A percentile compares a stretch with the other conserved stretches of the same genome.
These are phyloP conservation scores for Argentina anserina DNA, from an alignment of 306 rosid genomes.

Conservation along the genomic window DNA sequence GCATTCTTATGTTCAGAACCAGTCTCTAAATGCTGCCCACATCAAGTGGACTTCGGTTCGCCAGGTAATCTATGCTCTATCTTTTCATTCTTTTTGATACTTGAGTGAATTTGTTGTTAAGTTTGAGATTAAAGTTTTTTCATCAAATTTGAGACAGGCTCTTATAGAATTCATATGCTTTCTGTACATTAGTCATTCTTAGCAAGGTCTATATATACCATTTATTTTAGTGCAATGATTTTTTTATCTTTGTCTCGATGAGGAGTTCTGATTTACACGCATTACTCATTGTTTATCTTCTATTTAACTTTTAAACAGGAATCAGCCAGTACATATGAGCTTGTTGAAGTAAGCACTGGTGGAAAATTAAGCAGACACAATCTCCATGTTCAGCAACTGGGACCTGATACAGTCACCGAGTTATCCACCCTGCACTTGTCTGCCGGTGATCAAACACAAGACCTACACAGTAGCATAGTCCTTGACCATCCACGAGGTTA, in stretches of 20 bases:
- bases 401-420: conserved; percentile 75
- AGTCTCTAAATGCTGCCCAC: conserved; percentile 72
- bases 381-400: conserved; percentile 77
- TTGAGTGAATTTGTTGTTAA: not conserved
- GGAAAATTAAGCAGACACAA: conserved; percentile 89
- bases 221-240: too few relatives aligned
- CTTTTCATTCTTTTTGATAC: not conserved
- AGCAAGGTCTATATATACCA: too few relatives aligned
- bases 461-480: conserved; percentile 75
- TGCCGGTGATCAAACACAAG: conserved; percentile 79
- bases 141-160: too few relatives aligned
- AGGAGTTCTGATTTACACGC: not conserved
- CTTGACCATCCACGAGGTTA: conserved; percentile 89
- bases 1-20: conserved; percentile 88
- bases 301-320: conserved; percentile 49
- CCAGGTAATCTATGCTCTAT: conserved; percentile 46
- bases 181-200: too few relatives aligned
- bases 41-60: conserved; percentile 84
- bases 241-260: too few relatives aligned
- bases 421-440: conserved; percentile 77
- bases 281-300: not conserved
- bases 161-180: too few relatives aligned
- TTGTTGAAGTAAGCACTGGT: conserved; percentile 76
- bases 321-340: conserved; percentile 66
- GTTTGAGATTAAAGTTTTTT: too few relatives aligned